phyloP scores from a whole-genome alignment of 1,284 basidiomycete genomes.

The Vanrija sp. region DNA sequence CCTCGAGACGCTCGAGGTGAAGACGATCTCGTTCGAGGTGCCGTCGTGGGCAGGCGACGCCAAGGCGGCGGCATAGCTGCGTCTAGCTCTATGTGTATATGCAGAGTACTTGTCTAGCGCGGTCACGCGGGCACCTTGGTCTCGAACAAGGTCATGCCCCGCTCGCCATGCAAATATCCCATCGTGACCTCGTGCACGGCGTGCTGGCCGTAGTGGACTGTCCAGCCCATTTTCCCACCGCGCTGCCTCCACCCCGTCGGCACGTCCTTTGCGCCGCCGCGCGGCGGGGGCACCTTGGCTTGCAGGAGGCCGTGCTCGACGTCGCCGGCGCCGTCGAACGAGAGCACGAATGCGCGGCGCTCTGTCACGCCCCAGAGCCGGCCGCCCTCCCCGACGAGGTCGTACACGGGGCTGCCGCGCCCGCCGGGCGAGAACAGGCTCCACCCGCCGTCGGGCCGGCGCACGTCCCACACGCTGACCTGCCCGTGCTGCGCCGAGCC shows the following conservation, averaged over 20 bases:
- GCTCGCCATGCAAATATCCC: constrained; percentile 39
- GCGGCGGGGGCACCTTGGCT: constrained; percentile 7
- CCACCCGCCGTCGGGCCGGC: constrained; percentile 22
- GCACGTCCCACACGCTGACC: constrained; percentile 41
- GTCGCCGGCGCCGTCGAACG: constrained; percentile 38
- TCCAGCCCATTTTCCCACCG: constrained; percentile 36
- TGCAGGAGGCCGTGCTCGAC: constrained; percentile 19
- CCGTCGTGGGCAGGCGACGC: constrained; percentile 42
- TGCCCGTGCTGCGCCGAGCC: constrained; percentile 44
- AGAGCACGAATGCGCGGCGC: constrained; percentile 39
- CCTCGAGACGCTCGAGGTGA: constrained; percentile 56
- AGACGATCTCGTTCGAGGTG: constrained; percentile 48
- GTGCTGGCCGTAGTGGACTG: constrained; percentile 30
- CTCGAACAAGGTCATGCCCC: constrained; percentile 33
- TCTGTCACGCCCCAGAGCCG: constrained; percentile 49
- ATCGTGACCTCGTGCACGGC: constrained; percentile 19
- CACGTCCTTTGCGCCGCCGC: constrained; percentile 10
- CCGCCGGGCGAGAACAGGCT: constrained; percentile 44
- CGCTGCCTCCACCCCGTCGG: constrained; percentile 29
- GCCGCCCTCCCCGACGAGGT: constrained; percentile 39
- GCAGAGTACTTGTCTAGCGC: background rate
- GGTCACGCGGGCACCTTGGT: constrained; percentile 1
- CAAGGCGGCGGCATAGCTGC: background rate
- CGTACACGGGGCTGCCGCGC: constrained; percentile 47
- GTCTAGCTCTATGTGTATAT: background rate